Evolutionary conservation across 352 stramenopile genomes (phyloP).

Genomic region (Aphanomyces stellatus): DNA sequence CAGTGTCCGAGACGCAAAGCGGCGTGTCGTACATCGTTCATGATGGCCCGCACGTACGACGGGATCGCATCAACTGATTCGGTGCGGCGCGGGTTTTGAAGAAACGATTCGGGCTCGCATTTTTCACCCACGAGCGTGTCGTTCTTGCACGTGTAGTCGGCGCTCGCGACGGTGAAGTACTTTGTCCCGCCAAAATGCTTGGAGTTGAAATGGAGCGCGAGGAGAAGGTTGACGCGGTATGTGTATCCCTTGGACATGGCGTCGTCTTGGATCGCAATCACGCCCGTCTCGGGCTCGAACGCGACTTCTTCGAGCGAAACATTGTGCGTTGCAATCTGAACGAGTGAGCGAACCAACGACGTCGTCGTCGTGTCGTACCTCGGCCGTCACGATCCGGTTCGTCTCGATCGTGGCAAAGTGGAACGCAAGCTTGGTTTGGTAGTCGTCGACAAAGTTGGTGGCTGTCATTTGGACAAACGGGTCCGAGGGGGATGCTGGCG

Average conservation of each 20-base stretch:
- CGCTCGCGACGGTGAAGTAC: slow-evolving; percentile 13
- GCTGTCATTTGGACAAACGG: slow-evolving; percentile 13
- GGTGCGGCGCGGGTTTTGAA: neutral
- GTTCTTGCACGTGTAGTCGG: slow-evolving; percentile 19
- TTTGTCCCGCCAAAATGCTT: slow-evolving; percentile 5
- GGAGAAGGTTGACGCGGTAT: slow-evolving; percentile 16
- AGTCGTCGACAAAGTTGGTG: slow-evolving; percentile 8
- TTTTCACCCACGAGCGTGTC: neutral
- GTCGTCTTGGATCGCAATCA: neutral
- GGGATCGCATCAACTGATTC: neutral
- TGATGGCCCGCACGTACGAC: neutral
- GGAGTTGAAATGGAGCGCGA: slow-evolving; percentile 18
- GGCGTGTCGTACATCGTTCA: neutral
- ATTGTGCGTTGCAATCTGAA: slow-evolving; percentile 10
- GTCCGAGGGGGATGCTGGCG: neutral
- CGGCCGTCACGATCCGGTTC: slow-evolving; percentile 8
- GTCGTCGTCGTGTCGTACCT: neutral
- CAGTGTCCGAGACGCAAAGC: neutral
- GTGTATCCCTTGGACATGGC: neutral
- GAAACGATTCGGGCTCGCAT: slow-evolving; percentile 11
- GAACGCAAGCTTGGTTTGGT: slow-evolving; percentile 8
- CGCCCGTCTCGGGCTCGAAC: neutral
- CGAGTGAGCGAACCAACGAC: no score
- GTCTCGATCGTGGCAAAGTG: slow-evolving; percentile 14
- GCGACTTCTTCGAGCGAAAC: neutral